Evolutionary conservation across 176 grass and related monocot genomes (phyloP), one percentile per base, ranked within the genome.

Genomic region (Lolium perenne): DNA sequence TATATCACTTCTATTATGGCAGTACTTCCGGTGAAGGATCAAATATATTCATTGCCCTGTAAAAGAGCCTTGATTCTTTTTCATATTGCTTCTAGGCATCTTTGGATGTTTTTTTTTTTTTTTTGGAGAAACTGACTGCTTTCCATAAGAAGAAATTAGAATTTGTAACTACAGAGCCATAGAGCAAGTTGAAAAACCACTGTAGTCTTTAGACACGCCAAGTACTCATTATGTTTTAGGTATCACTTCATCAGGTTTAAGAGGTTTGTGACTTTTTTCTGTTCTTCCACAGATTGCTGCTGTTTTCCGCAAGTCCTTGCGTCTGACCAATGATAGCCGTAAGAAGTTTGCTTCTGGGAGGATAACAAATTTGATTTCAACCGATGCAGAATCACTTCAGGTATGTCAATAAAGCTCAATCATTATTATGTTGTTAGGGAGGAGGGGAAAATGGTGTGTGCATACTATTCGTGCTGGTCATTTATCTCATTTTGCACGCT

Each of bases 311-410:
- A 99, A 99, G 73, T 99, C 97, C 74, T 88, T 99, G 82, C 86
- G 92, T 87, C 89, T 96, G 77, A 96, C 97, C 20, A 88, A 94
- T 74, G 94, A 96, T 45, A 90, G 97, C 32, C 32, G 97, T 65
- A 90, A 83, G 59, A 88, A 94, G 85, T 96, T 96, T 86, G 88
- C 92, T 82, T 96, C 94, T 66, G 94, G 97, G 81, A 96, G 93
- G 80, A 99, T 99, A 82, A 99, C 97, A 17, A 99, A 99, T 85
- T 91, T 99, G 88, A 99, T 99, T 86, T 94, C 97, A 82, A 99
- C 94, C 65, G 97, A 99, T n/a, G 41, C 94, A 0, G 97, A 99
- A 83, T 70, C 97, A 85, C 97, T 99, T 87, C 97, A 99, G 97
- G 97, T 92, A 77, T 22, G 35, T 56, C 63, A 50, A 63, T 76